Evolutionary conservation across 306 rosid species (phyloP).

Genomic region (Cicer chorassanicum): DNA sequence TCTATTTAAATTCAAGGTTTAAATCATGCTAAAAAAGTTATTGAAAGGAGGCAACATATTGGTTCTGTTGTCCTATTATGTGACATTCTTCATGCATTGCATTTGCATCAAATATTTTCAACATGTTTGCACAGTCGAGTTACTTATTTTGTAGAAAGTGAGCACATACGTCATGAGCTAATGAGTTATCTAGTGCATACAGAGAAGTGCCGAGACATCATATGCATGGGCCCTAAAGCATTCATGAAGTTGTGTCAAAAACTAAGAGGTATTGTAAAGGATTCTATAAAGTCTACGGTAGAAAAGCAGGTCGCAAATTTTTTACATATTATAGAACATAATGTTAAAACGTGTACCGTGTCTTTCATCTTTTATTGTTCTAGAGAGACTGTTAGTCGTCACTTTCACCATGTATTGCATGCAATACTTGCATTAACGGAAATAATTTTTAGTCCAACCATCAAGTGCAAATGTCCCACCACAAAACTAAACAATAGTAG

Average conservation of each 20-base stretch:
- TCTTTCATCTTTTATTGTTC: neutral
- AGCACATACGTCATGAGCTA: neutral
- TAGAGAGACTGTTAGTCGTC: neutral
- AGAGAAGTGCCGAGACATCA: neutral
- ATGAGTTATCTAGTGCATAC: conserved; percentile 2
- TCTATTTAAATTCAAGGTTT: neutral
- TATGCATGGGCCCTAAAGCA: neutral
- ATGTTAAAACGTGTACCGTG: neutral
- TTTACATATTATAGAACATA: neutral
- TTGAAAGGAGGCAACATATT: neutral
- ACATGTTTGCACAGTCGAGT: neutral
- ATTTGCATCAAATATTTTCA: neutral
- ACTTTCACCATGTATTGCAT: neutral
- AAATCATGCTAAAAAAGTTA: neutral
- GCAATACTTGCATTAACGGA: neutral
- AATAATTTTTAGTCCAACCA: neutral
- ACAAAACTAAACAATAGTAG: conserved; percentile 1
- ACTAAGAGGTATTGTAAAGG: neutral
- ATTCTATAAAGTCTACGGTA: neutral
- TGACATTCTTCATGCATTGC: neutral
- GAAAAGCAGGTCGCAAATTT: neutral
- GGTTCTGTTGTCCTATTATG: neutral
- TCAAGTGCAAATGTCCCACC: neutral
- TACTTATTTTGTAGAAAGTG: neutral
- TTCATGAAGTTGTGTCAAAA: neutral